These are phyloP conservation scores for Fusarium pseudograminearum DNA, from an alignment of 2,329 filamentous ascomycete species.

Conservation along the genomic window DNA sequence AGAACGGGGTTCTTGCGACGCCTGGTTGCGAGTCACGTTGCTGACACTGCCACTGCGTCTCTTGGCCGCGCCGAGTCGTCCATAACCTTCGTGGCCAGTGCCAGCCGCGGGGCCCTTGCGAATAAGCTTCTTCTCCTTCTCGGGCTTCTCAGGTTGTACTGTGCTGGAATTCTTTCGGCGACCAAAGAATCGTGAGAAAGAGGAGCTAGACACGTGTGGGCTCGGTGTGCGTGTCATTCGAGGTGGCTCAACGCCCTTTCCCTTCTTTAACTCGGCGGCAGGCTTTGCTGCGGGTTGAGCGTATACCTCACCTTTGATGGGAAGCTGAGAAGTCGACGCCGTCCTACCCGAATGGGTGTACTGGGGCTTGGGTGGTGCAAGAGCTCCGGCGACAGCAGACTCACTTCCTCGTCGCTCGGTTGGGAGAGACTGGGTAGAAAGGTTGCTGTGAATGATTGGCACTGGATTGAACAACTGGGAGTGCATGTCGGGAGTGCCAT, in stretches of 20 bases:
- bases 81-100: constrained; percentile 93
- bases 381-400: constrained; percentile 49
- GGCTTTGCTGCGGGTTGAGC: constrained; percentile 21
- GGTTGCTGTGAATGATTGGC: constrained; percentile 72
- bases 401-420: constrained; percentile 61
- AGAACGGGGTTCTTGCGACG: constrained; percentile 65
- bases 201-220: constrained; percentile 65
- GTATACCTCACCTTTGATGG: constrained; percentile 38
- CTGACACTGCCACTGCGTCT: constrained; percentile 73
- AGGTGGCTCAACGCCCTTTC: constrained; percentile 35
- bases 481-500: constrained; percentile 73
- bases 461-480: constrained; percentile 64
- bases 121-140: constrained; percentile 51
- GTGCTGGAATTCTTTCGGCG: constrained; percentile 73
- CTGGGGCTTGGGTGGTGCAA: constrained; percentile 52
- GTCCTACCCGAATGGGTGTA: constrained; percentile 48
- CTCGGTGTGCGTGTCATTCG: constrained; percentile 60
- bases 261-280: constrained; percentile 39
- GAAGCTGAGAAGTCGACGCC: constrained; percentile 51
- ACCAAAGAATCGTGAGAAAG: constrained; percentile 77
- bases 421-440: constrained; percentile 62
- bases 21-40: constrained; percentile 59
- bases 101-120: constrained; percentile 88
- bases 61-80: constrained; percentile 70
- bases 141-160: constrained; percentile 65